Base-by-base conservation (phyloP, 352 stramenopile genomes). In the Globisporangium cylindrosporum region DNA sequence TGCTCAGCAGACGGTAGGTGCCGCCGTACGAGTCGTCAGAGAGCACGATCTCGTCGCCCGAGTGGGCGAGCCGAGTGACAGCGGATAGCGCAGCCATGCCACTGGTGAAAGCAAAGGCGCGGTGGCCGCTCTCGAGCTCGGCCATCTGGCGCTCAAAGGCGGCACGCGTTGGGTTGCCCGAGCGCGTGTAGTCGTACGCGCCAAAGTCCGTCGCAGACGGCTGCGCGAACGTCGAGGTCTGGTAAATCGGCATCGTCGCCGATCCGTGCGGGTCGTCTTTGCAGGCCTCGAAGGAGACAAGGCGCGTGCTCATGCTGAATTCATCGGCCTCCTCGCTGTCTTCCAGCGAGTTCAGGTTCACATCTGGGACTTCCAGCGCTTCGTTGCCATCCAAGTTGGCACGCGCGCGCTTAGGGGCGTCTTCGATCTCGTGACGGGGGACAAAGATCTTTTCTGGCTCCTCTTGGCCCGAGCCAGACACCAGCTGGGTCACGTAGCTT, bases 1-100 rank as follows among this genome's bases (percentile, higher is more conserved):
- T 91, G 71, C 81, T 84, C 48, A 99, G 78, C 34, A 98, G 77
- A 32, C 95, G 94, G 63, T 98, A 95, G 0, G 98, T 98, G 41
- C 97, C 97, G 61, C 98, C 97, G 78, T 99, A 99, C 24, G 97
- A 91, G 75, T 99, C 97, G 59, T 97, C 85, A 27, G 91, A 97
- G 32, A 98, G 68, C 27, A 99, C 73, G 49, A 99, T 91, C 59
- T 97, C 89, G 62, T 98, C 85, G n/a, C 94, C 94, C 1, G 82
- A 76, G 60, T 92, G 84, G 41, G 97, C 91, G 22, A 98, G 81
- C 41, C 97, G 84, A 53, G 88, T 93, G 55, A 99, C 86, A 4
- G 96, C 86, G 18, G 91, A 94, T n/a, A 97, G 84, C 18, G 96
- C 97, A 12, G 96, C 96, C 95, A 99, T 99, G 64, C 97, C 97